phyloP scores from a whole-genome alignment of 345 rosid genomes.

The Camelina hispida region DNA sequence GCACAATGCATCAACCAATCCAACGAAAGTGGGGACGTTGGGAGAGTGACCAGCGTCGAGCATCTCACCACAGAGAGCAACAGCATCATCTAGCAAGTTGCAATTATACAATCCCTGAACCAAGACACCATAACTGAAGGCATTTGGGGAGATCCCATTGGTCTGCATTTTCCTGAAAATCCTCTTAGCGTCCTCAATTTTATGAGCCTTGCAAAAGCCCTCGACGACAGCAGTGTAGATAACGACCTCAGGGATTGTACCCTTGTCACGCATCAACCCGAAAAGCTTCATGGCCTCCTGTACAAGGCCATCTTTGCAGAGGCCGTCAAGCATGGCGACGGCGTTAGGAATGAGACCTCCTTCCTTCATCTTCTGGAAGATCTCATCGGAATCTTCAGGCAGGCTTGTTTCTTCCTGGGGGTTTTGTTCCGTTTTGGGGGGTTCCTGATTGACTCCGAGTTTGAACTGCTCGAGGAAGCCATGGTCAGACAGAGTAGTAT shows the following conservation, averaged over 20 bases:
- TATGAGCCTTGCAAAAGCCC: conserved; percentile 84
- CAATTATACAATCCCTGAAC: conserved; percentile 72
- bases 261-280: conserved; percentile 77
- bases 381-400: conserved; percentile 59
- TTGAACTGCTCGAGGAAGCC: conserved; percentile 71
- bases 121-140: conserved; percentile 64
- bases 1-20: conserved; percentile 77
- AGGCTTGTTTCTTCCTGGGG: conserved; percentile 26
- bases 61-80: conserved; percentile 67
- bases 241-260: conserved; percentile 89
- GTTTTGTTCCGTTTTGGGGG: conserved; percentile 21
- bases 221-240: conserved; percentile 92
- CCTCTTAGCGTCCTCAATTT: conserved; percentile 79
- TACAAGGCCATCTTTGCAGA: conserved; percentile 90
- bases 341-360: conserved; percentile 91
- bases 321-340: conserved; percentile 94
- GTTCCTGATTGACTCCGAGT: conserved; percentile 50
- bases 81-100: conserved; percentile 64
- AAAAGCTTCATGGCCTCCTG: conserved; percentile 95
- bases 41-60: conserved; percentile 91
- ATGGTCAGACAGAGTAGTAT: conserved; percentile 55
- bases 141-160: conserved; percentile 72
- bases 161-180: conserved; percentile 82
- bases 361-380: conserved; percentile 88
- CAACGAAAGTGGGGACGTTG: conserved; percentile 76